Base-by-base conservation (phyloP, 129 eudicot genomes). In the Lactuca sativa region DNA sequence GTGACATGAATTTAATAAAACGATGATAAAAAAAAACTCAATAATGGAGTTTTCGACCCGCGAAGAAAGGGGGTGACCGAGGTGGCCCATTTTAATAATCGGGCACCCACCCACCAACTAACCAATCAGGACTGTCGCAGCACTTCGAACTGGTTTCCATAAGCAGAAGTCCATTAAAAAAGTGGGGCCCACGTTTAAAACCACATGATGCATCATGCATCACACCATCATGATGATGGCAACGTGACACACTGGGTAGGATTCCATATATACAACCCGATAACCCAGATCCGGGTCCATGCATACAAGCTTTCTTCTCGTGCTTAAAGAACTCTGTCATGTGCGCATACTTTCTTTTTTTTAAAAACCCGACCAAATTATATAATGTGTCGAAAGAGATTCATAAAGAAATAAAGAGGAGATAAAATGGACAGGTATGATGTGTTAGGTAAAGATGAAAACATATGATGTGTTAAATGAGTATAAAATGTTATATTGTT, bases 281-380 rank as follows among this genome's bases (percentile, higher is more conserved):
- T 51, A 52, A 59, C 57, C 80, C 64, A 54, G 9, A 68, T 76
- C 66, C 66, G 70, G 74, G 80, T 76, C 75, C 80, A 68, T 60
- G 8, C 13, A 69, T 59, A 52, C 63, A 51, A 67, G 64, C 80
- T 61, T 76, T 69, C 64, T 76, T 69, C 81, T 69, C 81, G 75
- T 76, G 75, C 75, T 8, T n/a, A 59, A 75, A 67, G 53, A 48
- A 75, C 63, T 15, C 25, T 67, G 43, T 37, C 73, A 66, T 66
- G 53, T 44, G 56, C 62, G 9, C 33, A 2, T 43, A 43, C 49
- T 43, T 43, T 43, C 13, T 43, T 43, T 43, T 41, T 43, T 43
- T 0, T 0, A 47, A 36, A 47, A 15, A 25, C 34, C 70, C 70
- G 59, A 69, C 70, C 69, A 69, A 76, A 60, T 76, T 52, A 68